Conservation (phyloP, 176 grass and related monocot species). For the Sorghum bicolor region Sorghum_bicolor_NCBIv3 NC_012879.2:54908501-54909000, state of each 20-base stretch:
- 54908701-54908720: too few species aligned
- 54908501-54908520: neutral
- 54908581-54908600: neutral
- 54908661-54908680: too few species aligned
- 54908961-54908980: neutral
- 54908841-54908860: slow-evolving; percentile 3
- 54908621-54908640: too few species aligned
- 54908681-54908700: too few species aligned
- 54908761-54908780: too few species aligned
- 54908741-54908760: too few species aligned
- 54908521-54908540: neutral
- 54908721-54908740: too few species aligned
- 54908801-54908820: too few species aligned
- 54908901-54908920: slow-evolving; percentile 4
- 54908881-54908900: slow-evolving; percentile 9
- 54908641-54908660: too few species aligned
- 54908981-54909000: neutral
- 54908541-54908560: neutral
- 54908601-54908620: too few species aligned
- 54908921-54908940: neutral
- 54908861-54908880: neutral
- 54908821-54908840: too few species aligned
- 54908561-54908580: neutral
- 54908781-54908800: too few species aligned
- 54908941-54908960: neutral